Evolutionary conservation across 1,284 basidiomycete species (phyloP).

Genomic region (Fomitopsis schrenkii): DNA sequence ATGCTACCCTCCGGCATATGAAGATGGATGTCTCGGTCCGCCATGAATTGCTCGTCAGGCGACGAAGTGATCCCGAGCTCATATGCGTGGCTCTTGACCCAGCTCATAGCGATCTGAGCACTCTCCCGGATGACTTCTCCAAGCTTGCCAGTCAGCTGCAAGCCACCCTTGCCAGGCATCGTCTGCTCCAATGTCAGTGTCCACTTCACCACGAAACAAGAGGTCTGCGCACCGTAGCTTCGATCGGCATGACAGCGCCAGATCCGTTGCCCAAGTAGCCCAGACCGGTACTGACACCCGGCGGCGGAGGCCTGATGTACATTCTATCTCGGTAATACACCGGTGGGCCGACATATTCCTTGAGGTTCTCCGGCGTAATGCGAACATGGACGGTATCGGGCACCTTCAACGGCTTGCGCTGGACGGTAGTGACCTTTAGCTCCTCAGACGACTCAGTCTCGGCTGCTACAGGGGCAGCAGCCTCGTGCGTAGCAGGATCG

Average conservation of each 20-base stretch:
- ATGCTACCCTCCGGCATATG: slow-evolving; percentile 98
- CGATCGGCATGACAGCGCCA: slow-evolving; percentile 96
- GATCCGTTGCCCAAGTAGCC: slow-evolving; percentile 96
- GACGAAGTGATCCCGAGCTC: slow-evolving; percentile 82
- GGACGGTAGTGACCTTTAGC: slow-evolving; percentile 68
- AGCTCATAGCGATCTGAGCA: slow-evolving; percentile 90
- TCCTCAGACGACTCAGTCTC: slow-evolving; percentile 30
- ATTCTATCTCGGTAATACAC: slow-evolving; percentile 95
- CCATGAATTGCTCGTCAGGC: slow-evolving; percentile 73
- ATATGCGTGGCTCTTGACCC: slow-evolving; percentile 89
- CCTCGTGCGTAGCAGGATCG: slow-evolving; percentile 29
- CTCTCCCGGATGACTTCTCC: slow-evolving; percentile 97
- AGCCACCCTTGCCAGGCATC: slow-evolving; percentile 88
- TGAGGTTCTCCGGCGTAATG: slow-evolving; percentile 85
- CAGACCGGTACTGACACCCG: slow-evolving; percentile 91
- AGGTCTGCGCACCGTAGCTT: slow-evolving; percentile 69
- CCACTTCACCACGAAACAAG: background rate
- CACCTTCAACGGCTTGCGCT: slow-evolving; percentile 79
- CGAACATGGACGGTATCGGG: slow-evolving; percentile 78
- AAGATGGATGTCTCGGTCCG: slow-evolving; percentile 84
- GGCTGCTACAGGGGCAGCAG: slow-evolving; percentile 19
- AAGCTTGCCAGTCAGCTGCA: slow-evolving; percentile 94
- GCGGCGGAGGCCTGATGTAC: slow-evolving; percentile 79
- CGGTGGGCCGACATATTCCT: slow-evolving; percentile 96
- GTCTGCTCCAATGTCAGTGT: slow-evolving; percentile 41